Evolutionary conservation across 306 rosid genomes (phyloP), one percentile per base, ranked within the genome.

Genomic region (Corylus avellana): DNA sequence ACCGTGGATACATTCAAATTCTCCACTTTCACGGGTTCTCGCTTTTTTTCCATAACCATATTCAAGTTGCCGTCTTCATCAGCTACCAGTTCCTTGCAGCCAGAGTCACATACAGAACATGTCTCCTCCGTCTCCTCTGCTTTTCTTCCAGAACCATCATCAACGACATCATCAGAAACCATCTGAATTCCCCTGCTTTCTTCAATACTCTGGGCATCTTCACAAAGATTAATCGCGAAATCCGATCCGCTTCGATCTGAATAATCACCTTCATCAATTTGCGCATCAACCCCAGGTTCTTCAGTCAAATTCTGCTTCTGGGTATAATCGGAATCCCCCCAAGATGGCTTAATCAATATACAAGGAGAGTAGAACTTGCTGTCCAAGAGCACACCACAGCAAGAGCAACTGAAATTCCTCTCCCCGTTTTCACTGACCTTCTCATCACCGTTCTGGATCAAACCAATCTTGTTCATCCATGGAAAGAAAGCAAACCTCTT

Each of bases 341-440:
- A 82, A 78, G 93, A 84, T 56, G 97, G 98, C 75, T 93, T 90
- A 46, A 90, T 75, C 63, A 91, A 71, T 84, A 87, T 72, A 78
- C 95, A 91, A 85, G 96, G 92, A 79, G 91, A 84, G 86, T 86
- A 88, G 47, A 85, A 81, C 39, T 90, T 87, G 78, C 37, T 74
- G 53, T 83, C 86, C 75, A 92, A 80, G 54, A 75, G 79, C 61
- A 79, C 85, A 44, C 96, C 94, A 73, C 99, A 95, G 85, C 99
- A 95, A 75, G 96, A 92, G 84, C 98, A 91, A 55, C 11, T 84
- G 39, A 75, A 80, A 83, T 68, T 77, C 74, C 82, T 91, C 16
- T 88, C 90, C 18, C 73, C 84, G 17, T 89, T 84, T 22, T 69
- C 88, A 79, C 73, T 72, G 56, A 35, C 70, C 58, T 71, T 82